A percentile compares a stretch with the other conserved stretches of the same genome.
phyloP scores from a whole-genome alignment of 2,329 filamentous ascomycete genomes.

The Aureobasidium sp. region DNA sequence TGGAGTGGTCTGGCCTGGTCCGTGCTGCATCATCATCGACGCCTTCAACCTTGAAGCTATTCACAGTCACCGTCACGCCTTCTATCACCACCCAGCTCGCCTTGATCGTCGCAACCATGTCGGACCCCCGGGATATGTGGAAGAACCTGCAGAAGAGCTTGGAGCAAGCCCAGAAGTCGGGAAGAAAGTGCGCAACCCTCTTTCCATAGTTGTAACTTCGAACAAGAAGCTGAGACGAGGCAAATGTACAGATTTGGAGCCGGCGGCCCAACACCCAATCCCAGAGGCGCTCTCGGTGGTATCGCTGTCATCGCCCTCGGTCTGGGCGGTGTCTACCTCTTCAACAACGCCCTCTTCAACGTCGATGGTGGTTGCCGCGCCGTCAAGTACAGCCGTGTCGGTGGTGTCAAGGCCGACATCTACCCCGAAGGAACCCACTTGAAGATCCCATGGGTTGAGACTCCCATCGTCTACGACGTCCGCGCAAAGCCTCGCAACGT shows the following conservation, averaged over 20 bases:
- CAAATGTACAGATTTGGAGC: constrained; percentile 36
- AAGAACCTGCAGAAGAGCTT: constrained; percentile 56
- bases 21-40: constrained; percentile 1
- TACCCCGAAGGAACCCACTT: constrained; percentile 96
- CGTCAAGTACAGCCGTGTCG: constrained; percentile 89
- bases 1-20: background rate
- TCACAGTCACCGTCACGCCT: background rate
- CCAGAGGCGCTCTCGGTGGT: constrained; percentile 47
- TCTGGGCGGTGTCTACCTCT: constrained; percentile 42
- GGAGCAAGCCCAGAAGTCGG: constrained; percentile 39
- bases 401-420: constrained; percentile 92
- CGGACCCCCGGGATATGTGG: constrained; percentile 59
- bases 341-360: constrained; percentile 61
- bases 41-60: constrained; percentile 5
- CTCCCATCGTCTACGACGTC: constrained; percentile 92
- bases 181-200: constrained; percentile 29
- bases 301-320: constrained; percentile 47
- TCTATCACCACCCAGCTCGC: constrained; percentile 2
- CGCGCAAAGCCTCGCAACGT: constrained; percentile 96
- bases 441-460: constrained; percentile 94
- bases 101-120: constrained; percentile 22
- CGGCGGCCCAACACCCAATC: constrained; percentile 39
- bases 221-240: constrained; percentile 7
- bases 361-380: constrained; percentile 98
- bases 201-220: constrained; percentile 4